Evolutionary conservation across 129 eudicot species (phyloP).

Genomic region (Tanacetum coccineum): DNA sequence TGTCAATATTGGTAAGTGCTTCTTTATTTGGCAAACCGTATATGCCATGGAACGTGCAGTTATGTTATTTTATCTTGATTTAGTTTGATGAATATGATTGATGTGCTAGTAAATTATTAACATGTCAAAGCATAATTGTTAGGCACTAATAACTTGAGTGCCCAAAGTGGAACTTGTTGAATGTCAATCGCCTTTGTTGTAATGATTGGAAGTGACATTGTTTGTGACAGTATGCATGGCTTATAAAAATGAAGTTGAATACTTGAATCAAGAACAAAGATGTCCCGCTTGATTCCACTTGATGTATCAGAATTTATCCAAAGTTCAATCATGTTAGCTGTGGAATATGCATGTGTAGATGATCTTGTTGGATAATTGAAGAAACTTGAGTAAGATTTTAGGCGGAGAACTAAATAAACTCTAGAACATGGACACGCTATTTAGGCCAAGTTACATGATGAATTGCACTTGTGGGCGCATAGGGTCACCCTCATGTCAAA

Average conservation of each 20-base stretch:
- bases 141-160: conserved; percentile 8
- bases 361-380: background rate
- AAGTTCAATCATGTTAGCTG: background rate
- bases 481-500: conserved; percentile 2
- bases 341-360: background rate
- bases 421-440: conserved; percentile 5
- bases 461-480: background rate
- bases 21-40: background rate
- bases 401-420: background rate
- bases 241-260: background rate
- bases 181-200: background rate
- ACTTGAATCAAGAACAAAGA: background rate
- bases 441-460: background rate
- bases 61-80: background rate
- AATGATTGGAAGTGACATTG: conserved; percentile 2
- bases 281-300: no score
- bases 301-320: no score
- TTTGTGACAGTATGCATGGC: background rate
- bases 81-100: background rate
- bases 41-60: background rate
- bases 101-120: background rate
- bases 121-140: background rate
- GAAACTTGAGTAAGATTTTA: background rate
- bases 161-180: background rate
- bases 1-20: conserved; percentile 80